These are phyloP conservation scores for Psidium guajava DNA, from an alignment of 345 rosid genomes.

Conservation along the genomic window DNA sequence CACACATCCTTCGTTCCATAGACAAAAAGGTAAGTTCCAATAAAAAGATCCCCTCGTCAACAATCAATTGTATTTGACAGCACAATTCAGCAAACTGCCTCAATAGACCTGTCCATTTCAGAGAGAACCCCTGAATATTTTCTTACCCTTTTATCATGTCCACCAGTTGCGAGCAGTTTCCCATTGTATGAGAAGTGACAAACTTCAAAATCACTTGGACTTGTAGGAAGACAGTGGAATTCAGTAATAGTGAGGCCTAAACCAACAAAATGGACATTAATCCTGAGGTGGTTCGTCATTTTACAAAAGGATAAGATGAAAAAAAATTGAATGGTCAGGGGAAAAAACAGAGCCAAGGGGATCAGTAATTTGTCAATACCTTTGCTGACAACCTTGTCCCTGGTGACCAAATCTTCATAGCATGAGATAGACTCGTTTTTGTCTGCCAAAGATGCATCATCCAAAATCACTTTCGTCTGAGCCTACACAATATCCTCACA, in stretches of 20 bases:
- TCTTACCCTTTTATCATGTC: constrained; percentile 53
- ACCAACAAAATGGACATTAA: not conserved
- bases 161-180: constrained; percentile 61
- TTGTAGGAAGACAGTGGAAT: constrained; percentile 24
- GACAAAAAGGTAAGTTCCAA: not conserved
- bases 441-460: constrained; percentile 47
- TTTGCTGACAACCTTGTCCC: constrained; percentile 30
- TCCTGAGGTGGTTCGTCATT: not conserved
- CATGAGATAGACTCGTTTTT: constrained; percentile 45
- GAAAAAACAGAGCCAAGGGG: not conserved
- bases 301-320: not conserved
- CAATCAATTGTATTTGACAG: not conserved
- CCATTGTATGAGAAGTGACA: constrained; percentile 72
- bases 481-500: constrained; percentile 23
- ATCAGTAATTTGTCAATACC: constrained; percentile 17
- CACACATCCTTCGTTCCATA: not conserved
- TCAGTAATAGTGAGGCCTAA: constrained; percentile 41
- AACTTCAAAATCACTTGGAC: constrained; percentile 36
- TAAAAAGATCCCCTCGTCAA: not conserved
- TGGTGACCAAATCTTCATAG: constrained; percentile 36
- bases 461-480: constrained; percentile 39
- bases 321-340: not conserved
- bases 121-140: not conserved
- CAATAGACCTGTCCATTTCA: not conserved
- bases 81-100: not conserved